These are phyloP conservation scores for Cornus suecica DNA, from an alignment of 148 eudicot genomes.

Conservation along the genomic window DNA sequence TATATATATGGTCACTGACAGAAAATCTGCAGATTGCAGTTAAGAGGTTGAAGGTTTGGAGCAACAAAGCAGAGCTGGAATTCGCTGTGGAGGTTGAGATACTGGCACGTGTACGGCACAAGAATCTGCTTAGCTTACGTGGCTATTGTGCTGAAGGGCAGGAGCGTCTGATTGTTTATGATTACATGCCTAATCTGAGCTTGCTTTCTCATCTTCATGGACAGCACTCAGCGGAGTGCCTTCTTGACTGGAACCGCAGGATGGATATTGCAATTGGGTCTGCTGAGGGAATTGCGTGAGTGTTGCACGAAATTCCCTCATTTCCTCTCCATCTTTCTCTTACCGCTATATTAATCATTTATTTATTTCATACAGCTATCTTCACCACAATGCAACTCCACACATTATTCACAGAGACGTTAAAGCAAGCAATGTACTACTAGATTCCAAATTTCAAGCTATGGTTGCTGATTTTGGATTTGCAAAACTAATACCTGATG, in stretches of 20 bases:
- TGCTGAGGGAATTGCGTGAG: slow-evolving; percentile 89
- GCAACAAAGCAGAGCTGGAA: slow-evolving; percentile 79
- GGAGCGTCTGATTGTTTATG: slow-evolving; percentile 87
- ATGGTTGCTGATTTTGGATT: slow-evolving; percentile 66
- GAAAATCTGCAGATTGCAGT: slow-evolving; percentile 75
- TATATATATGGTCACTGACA: slow-evolving; percentile 6
- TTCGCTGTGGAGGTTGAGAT: slow-evolving; percentile 83
- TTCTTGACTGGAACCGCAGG: slow-evolving; percentile 78
- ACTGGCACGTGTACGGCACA: slow-evolving; percentile 81
- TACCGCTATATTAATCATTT: neutral
- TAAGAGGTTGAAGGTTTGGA: slow-evolving; percentile 86
- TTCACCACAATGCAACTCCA: slow-evolving; percentile 84
- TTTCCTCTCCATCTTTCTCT: neutral
- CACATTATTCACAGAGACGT: slow-evolving; percentile 92
- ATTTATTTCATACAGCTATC: slow-evolving; percentile 48
- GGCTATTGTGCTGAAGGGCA: slow-evolving; percentile 96
- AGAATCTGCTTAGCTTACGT: slow-evolving; percentile 69
- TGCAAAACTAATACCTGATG: slow-evolving; percentile 58
- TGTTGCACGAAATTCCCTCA: neutral
- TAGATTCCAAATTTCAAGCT: slow-evolving; percentile 61
- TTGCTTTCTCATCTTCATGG: slow-evolving; percentile 86
- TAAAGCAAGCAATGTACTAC: slow-evolving; percentile 86
- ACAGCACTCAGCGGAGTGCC: slow-evolving; percentile 77
- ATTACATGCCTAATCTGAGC: slow-evolving; percentile 86
- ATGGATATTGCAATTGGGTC: slow-evolving; percentile 85